Evolutionary conservation across 176 grass and related monocot genomes (phyloP).

Genomic region (Oryza glaberrima): DNA sequence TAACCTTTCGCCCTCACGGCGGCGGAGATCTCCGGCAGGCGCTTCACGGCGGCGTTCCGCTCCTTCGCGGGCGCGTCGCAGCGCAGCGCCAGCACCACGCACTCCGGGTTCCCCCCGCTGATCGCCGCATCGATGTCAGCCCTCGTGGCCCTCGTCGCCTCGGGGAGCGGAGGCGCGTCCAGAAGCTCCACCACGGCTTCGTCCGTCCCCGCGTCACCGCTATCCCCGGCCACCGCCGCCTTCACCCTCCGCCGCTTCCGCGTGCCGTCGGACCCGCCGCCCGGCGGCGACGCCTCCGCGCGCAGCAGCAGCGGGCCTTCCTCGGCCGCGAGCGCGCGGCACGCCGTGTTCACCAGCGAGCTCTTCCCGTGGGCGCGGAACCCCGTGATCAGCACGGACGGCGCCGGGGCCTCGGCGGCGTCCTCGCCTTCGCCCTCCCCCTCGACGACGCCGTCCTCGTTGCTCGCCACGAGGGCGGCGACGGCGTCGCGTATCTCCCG

Average conservation of each 20-base stretch:
- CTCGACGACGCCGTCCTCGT: not conserved
- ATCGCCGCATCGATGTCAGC: conserved; percentile 49
- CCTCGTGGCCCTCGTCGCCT: conserved; percentile 45
- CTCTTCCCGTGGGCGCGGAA: conserved; percentile 83
- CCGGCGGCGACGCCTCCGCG: conserved; percentile 72
- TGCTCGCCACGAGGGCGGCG: conserved; percentile 19
- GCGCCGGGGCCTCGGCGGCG: conserved; percentile 34
- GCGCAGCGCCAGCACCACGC: conserved; percentile 77
- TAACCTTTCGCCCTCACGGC: conserved; percentile 66
- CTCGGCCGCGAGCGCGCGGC: conserved; percentile 77
- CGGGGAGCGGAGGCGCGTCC: conserved; percentile 62
- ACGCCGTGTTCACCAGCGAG: conserved; percentile 91
- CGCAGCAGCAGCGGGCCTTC: conserved; percentile 80
- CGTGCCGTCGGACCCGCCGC: conserved; percentile 42
- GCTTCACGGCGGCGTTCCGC: conserved; percentile 50
- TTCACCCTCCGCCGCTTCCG: conserved; percentile 45
- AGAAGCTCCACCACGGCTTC: conserved; percentile 63
- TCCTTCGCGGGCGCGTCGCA: conserved; percentile 67
- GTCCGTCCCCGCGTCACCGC: conserved; percentile 23
- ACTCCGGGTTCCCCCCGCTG: conserved; percentile 43
- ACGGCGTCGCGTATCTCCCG: conserved; percentile 46
- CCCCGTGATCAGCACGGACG: conserved; percentile 63
- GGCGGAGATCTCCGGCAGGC: conserved; percentile 56
- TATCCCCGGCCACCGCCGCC: conserved; percentile 50
- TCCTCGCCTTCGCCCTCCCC: not conserved